phyloP scores from a whole-genome alignment of 148 eudicot species.

The Vaccinium corymbosum region DNA sequence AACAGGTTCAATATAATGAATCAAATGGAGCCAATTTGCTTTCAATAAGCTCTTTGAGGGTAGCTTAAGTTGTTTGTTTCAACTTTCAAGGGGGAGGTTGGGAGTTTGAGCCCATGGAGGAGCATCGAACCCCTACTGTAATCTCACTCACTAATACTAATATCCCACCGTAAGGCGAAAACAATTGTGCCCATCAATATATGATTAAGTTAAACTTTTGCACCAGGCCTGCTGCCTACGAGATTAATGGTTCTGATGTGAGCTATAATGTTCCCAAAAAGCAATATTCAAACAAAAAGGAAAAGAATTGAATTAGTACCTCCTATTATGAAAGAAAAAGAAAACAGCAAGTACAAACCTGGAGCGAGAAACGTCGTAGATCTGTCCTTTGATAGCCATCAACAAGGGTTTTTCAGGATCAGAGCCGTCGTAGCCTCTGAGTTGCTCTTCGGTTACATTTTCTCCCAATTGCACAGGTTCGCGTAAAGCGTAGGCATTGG shows the following conservation, averaged over 20 bases:
- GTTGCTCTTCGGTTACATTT: constrained; percentile 51
- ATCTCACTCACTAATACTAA: too few species aligned
- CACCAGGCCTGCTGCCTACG: too few species aligned
- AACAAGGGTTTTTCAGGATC: constrained; percentile 69
- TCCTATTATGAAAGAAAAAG: background rate
- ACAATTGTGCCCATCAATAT: too few species aligned
- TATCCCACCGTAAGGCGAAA: too few species aligned
- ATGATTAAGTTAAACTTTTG: too few species aligned
- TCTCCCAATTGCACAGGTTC: constrained; percentile 71
- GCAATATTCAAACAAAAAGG: background rate
- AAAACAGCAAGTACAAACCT: constrained; percentile 25
- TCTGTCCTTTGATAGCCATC: constrained; percentile 79
- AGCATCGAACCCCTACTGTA: too few species aligned
- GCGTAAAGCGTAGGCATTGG: constrained; percentile 31
- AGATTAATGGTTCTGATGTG: too few species aligned
- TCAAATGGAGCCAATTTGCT: background rate
- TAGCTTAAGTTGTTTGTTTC: too few species aligned
- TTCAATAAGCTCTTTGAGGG: too few species aligned
- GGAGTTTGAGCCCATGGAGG: too few species aligned
- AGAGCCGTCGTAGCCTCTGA: constrained; percentile 62
- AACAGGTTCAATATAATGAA: background rate
- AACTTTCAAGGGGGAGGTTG: too few species aligned
- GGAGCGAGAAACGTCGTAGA: constrained; percentile 76
- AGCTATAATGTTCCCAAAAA: too few species aligned
- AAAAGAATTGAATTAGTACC: background rate